Percentiles rank a stretch among this genome's conserved stretches.
phyloP scores from a whole-genome alignment of 306 rosid genomes.

The Leucaena leucocephala region DNA sequence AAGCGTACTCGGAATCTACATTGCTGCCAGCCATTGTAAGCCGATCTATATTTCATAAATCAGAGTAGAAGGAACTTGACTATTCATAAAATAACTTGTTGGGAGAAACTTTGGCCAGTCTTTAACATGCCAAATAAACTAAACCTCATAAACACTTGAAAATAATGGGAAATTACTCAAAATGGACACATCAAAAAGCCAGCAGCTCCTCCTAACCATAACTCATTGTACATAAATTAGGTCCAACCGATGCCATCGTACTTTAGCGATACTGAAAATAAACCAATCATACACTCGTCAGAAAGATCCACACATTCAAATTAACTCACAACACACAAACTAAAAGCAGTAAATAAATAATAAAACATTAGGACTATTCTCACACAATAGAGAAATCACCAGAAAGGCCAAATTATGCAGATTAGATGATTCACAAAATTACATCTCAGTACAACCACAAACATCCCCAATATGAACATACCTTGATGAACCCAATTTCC shows the following conservation, averaged over 20 bases:
- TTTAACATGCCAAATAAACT: neutral
- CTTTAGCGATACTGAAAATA: constrained; percentile 12
- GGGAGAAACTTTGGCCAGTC: neutral
- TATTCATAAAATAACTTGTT: neutral
- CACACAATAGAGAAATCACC: neutral
- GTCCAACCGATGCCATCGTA: no score
- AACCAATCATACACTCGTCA: neutral
- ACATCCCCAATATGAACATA: neutral
- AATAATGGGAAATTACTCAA: neutral
- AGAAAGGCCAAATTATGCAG: neutral
- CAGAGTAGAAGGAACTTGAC: neutral
- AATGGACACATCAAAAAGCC: neutral
- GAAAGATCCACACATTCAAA: neutral
- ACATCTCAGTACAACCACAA: neutral
- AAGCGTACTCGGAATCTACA: neutral
- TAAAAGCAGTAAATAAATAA: neutral
- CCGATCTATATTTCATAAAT: neutral
- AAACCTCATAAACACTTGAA: neutral
- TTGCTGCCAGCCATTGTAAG: neutral
- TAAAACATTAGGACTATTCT: neutral
- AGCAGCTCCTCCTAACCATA: constrained; percentile 11
- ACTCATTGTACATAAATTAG: neutral
- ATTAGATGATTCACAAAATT: neutral
- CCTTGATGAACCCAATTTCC: constrained; percentile 67
- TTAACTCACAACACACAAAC: neutral